These are phyloP conservation scores for Ogataea pignaliae DNA, from an alignment of 805 yeast species.

Conservation along the genomic window DNA sequence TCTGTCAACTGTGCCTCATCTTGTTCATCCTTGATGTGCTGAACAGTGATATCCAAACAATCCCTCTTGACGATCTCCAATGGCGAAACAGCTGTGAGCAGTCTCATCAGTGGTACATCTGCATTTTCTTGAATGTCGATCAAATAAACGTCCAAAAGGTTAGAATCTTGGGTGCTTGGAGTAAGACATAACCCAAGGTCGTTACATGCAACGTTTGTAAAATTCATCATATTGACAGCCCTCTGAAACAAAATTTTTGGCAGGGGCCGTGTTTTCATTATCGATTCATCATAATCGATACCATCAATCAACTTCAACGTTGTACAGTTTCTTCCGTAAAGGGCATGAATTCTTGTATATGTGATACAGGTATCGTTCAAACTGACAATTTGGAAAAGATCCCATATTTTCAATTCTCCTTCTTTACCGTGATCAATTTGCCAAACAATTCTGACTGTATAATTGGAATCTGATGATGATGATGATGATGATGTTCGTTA, in stretches of 20 bases:
- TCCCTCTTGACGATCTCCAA: slow-evolving; percentile 22
- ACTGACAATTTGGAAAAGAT: slow-evolving; percentile 20
- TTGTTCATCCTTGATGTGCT: slow-evolving; percentile 13
- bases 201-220: slow-evolving; percentile 53
- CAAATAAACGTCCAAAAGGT: slow-evolving; percentile 57
- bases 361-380: slow-evolving; percentile 9
- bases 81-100: slow-evolving; percentile 32
- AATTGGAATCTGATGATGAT: slow-evolving; percentile 13
- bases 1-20: slow-evolving; percentile 22
- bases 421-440: slow-evolving; percentile 61
- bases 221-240: slow-evolving; percentile 73
- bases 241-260: slow-evolving; percentile 38
- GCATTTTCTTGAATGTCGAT: slow-evolving; percentile 19
- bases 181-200: slow-evolving; percentile 35
- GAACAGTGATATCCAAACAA: slow-evolving; percentile 15
- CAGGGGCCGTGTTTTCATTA: slow-evolving; percentile 10
- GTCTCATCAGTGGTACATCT: slow-evolving; percentile 24
- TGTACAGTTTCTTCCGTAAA: slow-evolving; percentile 14
- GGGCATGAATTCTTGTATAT: slow-evolving; percentile 11
- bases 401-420: slow-evolving; percentile 48
- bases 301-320: not conserved
- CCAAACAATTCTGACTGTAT: slow-evolving; percentile 32
- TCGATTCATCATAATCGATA: slow-evolving; percentile 18
- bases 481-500: not conserved
- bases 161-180: slow-evolving; percentile 63